These are phyloP conservation scores for Flammula alnicola DNA, from an alignment of 1,284 basidiomycete genomes.

Conservation along the genomic window DNA sequence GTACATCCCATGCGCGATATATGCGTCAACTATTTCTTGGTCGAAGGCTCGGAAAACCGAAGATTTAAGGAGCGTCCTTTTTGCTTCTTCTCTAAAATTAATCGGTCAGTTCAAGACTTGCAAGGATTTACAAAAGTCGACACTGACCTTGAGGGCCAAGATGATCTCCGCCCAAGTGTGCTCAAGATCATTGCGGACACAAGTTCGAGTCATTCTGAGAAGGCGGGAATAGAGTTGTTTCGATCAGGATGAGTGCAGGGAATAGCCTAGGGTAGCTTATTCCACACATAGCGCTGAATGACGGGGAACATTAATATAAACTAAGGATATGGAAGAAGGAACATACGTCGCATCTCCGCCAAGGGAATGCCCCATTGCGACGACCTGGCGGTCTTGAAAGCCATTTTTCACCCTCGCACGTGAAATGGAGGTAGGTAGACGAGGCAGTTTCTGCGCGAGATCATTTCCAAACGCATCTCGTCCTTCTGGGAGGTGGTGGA, in stretches of 20 bases:
- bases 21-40: conserved; percentile 23
- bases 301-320: too few species aligned
- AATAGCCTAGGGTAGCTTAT: conserved; percentile 27
- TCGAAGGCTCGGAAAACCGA: conserved; percentile 26
- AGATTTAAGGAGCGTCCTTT: conserved; percentile 21
- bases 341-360: conserved; percentile 29
- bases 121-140: not conserved
- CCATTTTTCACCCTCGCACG: conserved; percentile 17
- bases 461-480: conserved; percentile 17
- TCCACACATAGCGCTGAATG: conserved; percentile 20
- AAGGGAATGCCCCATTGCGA: conserved; percentile 28
- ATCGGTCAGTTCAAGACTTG: not conserved
- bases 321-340: too few species aligned
- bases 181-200: conserved; percentile 10
- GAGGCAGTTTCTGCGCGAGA: conserved; percentile 21
- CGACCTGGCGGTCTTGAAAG: conserved; percentile 19
- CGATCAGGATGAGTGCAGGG: conserved; percentile 22
- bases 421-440: conserved; percentile 9
- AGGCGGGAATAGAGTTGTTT: conserved; percentile 28
- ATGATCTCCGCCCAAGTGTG: conserved; percentile 25
- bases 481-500: conserved; percentile 25
- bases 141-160: conserved; percentile 28
- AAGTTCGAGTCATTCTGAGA: conserved; percentile 7
- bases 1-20: conserved; percentile 25
- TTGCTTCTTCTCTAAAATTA: conserved; percentile 27